Evolutionary conservation across 2,329 filamentous ascomycete genomes (phyloP), one percentile per base, ranked within the genome.

Genomic region (Ceratocystis cacaofunesta): DNA sequence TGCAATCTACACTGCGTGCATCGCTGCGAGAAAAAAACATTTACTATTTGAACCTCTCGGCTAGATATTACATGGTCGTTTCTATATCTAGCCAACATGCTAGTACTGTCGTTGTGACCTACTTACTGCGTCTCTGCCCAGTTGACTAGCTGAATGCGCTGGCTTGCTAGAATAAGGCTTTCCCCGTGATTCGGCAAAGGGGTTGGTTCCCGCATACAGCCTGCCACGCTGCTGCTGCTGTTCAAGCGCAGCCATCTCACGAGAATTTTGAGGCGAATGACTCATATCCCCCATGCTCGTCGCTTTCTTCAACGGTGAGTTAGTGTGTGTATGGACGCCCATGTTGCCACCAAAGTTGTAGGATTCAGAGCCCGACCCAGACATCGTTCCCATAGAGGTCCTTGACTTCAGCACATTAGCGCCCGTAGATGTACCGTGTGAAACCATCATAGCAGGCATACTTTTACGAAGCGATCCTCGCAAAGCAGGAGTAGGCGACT

Each of bases 221-320:
- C 62, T 32, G 25, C 41, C 28, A n/a, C 28, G 63, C 28, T 28
- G 52, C 28, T 65, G 61, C 70, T 67, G 74, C 66, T 84, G 81
- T 71, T 85, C 82, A 19, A 79, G 73, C 3, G 79, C 80, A 1
- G 83, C 84, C 80, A 85, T 83, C 70, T 86, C 83, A 50, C 80
- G 78, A 3, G 82, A 84, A 70, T 85, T 86, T 55, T 80, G 77
- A 1, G 83, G 83, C 46, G 81, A 81, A 6, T 72, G 69, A 6
- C 73, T 71, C 28, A 75, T 74, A 66, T 88, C 74, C 75, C 83
- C 75, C 77, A 89, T 70, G 78, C 84, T 84, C 15, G 78, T 78
- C 1, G 88, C 81, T 73, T 95, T 96, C 71, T 90, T 87, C 12
- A 97, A 75, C 0, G 92, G 92, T 10, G 90, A 95, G 50, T 86